A percentile compares a stretch with the other conserved stretches of the same genome.
Conservation (phyloP, 306 rosid species). For the Vigna trinervia region DNA sequence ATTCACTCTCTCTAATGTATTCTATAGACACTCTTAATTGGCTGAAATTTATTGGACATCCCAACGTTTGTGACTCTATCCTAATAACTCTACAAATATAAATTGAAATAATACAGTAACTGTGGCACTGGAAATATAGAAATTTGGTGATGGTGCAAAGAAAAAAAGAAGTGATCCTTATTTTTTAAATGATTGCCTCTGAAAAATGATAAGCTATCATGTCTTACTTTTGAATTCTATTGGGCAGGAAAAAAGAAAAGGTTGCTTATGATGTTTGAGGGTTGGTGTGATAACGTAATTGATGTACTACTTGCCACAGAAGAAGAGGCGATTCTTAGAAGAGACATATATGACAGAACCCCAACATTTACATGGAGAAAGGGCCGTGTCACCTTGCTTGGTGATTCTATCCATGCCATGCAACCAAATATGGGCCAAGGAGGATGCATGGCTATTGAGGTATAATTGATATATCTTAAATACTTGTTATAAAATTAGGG, state of each 20-base stretch:
- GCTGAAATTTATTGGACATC: background rate
- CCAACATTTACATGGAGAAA: slow-evolving; percentile 92
- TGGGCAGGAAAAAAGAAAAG: slow-evolving; percentile 82
- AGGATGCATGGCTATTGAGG: slow-evolving; percentile 99
- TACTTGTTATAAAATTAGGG: background rate
- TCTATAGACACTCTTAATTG: background rate
- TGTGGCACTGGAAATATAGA: background rate
- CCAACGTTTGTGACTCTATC: background rate
- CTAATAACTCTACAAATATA: background rate
- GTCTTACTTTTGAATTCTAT: slow-evolving; percentile 18
- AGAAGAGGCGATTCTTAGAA: slow-evolving; percentile 87
- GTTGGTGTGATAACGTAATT: slow-evolving; percentile 92
- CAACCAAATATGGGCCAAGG: slow-evolving; percentile 99
- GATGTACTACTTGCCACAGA: slow-evolving; percentile 83
- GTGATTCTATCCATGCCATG: slow-evolving; percentile 99
- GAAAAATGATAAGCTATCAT: background rate
- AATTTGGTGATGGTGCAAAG: background rate
- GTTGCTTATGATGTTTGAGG: slow-evolving; percentile 74
- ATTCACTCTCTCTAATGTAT: background rate
- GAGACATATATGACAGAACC: slow-evolving; percentile 86
- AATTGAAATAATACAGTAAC: background rate
- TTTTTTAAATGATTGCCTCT: background rate
- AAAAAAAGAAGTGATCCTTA: background rate
- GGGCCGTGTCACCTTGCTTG: slow-evolving; percentile 91
- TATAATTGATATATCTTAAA: slow-evolving; percentile 1